These are phyloP conservation scores for Pythium biforme DNA, from an alignment of 352 stramenopile genomes.

Conservation along the genomic window DNA sequence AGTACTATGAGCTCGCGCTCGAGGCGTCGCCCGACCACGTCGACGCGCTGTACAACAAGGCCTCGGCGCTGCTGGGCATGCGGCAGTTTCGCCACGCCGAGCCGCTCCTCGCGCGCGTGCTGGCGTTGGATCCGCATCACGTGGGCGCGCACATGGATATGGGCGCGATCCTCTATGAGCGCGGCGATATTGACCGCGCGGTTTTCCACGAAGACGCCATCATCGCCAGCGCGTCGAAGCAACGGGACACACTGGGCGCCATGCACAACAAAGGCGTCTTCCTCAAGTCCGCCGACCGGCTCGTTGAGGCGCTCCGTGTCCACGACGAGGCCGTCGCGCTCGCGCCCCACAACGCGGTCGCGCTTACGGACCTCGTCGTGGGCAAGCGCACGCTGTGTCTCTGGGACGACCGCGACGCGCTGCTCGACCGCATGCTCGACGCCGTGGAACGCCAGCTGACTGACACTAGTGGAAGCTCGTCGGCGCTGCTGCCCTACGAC, in stretches of 20 bases:
- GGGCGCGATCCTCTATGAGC: constrained; percentile 48
- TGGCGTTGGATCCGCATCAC: constrained; percentile 45
- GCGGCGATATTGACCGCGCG: constrained; percentile 35
- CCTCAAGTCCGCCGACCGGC: constrained; percentile 43
- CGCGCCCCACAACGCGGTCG: constrained; percentile 32
- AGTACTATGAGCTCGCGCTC: constrained; percentile 60
- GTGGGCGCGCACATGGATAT: constrained; percentile 52
- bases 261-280: constrained; percentile 81
- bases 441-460: constrained; percentile 27
- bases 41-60: constrained; percentile 72
- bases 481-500: constrained; percentile 66
- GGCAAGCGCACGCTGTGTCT: constrained; percentile 53
- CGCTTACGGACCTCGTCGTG: constrained; percentile 52
- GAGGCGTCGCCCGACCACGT: constrained; percentile 34
- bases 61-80: constrained; percentile 46
- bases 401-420: constrained; percentile 49
- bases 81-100: constrained; percentile 36
- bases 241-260: constrained; percentile 24
- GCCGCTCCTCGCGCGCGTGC: constrained; percentile 34
- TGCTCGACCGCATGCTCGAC: constrained; percentile 45
- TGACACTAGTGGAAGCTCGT: background rate
- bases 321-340: constrained; percentile 45
- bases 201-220: constrained; percentile 46
- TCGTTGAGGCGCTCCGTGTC: constrained; percentile 38
- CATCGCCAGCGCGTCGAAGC: constrained; percentile 26